Percentiles rank a stretch among this genome's conserved stretches.
Conservation (phyloP, 768 basidiomycete species). For the Lyophyllum semitale region DNA sequence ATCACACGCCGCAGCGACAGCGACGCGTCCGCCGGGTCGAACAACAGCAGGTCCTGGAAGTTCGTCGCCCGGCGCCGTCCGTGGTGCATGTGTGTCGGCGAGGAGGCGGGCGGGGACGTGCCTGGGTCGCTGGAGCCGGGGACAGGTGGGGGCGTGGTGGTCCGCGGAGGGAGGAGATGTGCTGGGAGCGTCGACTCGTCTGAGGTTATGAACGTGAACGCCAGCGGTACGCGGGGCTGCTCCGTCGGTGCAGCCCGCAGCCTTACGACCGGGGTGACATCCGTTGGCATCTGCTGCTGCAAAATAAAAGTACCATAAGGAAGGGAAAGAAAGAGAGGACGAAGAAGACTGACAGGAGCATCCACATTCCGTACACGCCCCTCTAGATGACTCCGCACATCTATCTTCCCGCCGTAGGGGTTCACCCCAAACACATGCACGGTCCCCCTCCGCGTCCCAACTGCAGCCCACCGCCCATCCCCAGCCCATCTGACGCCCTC, state of each 20-base stretch:
- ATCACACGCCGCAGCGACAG: slow-evolving; percentile 58
- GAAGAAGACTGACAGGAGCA: slow-evolving; percentile 21
- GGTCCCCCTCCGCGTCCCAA: slow-evolving; percentile 65
- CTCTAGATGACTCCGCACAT: slow-evolving; percentile 61
- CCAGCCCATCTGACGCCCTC: slow-evolving; percentile 52
- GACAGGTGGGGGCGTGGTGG: slow-evolving; percentile 12
- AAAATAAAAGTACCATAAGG: background rate
- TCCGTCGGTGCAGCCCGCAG: slow-evolving; percentile 40
- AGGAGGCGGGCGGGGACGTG: slow-evolving; percentile 24
- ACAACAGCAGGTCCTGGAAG: slow-evolving; percentile 68
- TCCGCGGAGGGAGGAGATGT: slow-evolving; percentile 34
- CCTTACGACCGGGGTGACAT: slow-evolving; percentile 58
- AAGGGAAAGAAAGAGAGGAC: background rate
- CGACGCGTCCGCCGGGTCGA: slow-evolving; percentile 59
- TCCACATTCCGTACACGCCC: slow-evolving; percentile 59
- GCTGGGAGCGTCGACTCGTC: slow-evolving; percentile 34
- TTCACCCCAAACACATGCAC: slow-evolving; percentile 77
- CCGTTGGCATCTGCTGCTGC: slow-evolving; percentile 54
- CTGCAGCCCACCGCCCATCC: slow-evolving; percentile 69
- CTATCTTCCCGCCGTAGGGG: slow-evolving; percentile 72
- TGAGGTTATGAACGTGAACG: slow-evolving; percentile 55
- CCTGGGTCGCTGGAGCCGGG: slow-evolving; percentile 23
- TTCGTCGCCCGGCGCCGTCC: slow-evolving; percentile 36
- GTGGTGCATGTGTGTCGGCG: slow-evolving; percentile 28
- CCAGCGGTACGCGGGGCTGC: slow-evolving; percentile 40